Conservation (phyloP, 1,139 yeast genomes). For the Yamadazyma sp. region DNA sequence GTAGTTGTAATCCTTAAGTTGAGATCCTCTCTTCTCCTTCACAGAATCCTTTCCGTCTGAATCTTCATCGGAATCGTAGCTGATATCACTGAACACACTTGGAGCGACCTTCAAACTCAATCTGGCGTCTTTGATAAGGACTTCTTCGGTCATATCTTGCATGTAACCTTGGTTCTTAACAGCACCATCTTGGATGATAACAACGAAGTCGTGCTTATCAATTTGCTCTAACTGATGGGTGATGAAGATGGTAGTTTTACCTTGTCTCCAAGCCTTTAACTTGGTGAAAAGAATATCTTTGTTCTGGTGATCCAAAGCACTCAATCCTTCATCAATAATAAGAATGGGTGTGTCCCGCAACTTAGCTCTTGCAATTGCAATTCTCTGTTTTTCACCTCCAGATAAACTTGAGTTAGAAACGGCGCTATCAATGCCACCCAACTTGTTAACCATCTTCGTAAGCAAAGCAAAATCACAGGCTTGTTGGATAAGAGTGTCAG, state of each 20-base stretch:
- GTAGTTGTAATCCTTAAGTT: slow-evolving; percentile 16
- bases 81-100: slow-evolving; percentile 1
- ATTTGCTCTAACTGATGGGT: slow-evolving; percentile 76
- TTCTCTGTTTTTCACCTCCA: slow-evolving; percentile 87
- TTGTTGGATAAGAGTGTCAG: slow-evolving; percentile 28
- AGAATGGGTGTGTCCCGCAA: slow-evolving; percentile 71
- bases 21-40: slow-evolving; percentile 4
- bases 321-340: slow-evolving; percentile 80
- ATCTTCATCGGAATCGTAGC: slow-evolving; percentile 1
- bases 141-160: slow-evolving; percentile 14
- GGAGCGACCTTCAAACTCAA: slow-evolving; percentile 1
- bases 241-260: slow-evolving; percentile 73
- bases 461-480: slow-evolving; percentile 58
- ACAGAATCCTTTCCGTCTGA: not conserved
- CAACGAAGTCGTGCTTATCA: slow-evolving; percentile 51
- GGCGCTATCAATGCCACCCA: slow-evolving; percentile 54
- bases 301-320: slow-evolving; percentile 67
- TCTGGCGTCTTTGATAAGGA: slow-evolving; percentile 12
- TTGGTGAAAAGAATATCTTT: slow-evolving; percentile 45
- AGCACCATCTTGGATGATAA: slow-evolving; percentile 57
- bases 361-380: slow-evolving; percentile 81
- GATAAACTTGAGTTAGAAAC: slow-evolving; percentile 62
- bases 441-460: slow-evolving; percentile 44
- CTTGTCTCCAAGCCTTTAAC: slow-evolving; percentile 60
- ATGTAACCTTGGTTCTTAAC: slow-evolving; percentile 33